Conservation (phyloP, 2,329 filamentous ascomycete genomes). For the Colletotrichum cereale region DNA sequence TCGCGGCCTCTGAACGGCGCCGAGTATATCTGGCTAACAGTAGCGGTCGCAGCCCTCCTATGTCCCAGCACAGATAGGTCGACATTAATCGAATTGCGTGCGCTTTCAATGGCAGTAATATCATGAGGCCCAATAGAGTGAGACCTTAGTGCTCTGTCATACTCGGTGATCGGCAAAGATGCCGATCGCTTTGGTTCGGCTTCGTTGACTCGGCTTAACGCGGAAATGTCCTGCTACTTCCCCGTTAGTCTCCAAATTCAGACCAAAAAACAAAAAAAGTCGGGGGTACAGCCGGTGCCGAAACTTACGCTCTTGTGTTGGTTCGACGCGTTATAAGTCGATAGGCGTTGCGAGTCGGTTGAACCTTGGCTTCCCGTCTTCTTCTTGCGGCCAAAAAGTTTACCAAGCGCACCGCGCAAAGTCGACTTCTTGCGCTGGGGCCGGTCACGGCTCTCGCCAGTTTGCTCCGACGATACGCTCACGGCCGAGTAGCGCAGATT, state of each 20-base stretch:
- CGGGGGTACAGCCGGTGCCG: conserved; percentile 31
- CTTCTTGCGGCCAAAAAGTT: conserved; percentile 70
- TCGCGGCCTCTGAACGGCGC: conserved; percentile 52
- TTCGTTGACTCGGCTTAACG: conserved; percentile 51
- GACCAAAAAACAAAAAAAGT: neutral
- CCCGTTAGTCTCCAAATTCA: conserved; percentile 6
- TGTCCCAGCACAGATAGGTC: conserved; percentile 56
- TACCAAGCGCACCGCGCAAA: conserved; percentile 67
- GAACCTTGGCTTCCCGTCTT: conserved; percentile 55
- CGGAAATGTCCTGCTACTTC: conserved; percentile 53
- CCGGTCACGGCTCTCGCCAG: conserved; percentile 48
- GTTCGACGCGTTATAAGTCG: conserved; percentile 45
- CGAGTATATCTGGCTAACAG: conserved; percentile 54
- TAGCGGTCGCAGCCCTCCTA: conserved; percentile 56
- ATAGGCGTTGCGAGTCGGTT: conserved; percentile 46
- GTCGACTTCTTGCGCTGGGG: conserved; percentile 70
- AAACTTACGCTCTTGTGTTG: conserved; percentile 65
- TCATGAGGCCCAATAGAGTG: conserved; percentile 71
- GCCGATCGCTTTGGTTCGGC: conserved; percentile 65
- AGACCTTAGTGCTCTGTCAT: conserved; percentile 70
- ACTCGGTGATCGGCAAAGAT: conserved; percentile 72
- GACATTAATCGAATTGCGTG: conserved; percentile 64
- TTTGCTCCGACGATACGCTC: conserved; percentile 56
- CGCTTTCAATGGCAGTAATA: conserved; percentile 65
- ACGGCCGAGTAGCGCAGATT: conserved; percentile 61